Percentiles rank a stretch among this genome's conserved stretches.
These are phyloP conservation scores for Nicotiana attenuata DNA, from an alignment of 257 asterid genomes.

Conservation along the genomic window DNA sequence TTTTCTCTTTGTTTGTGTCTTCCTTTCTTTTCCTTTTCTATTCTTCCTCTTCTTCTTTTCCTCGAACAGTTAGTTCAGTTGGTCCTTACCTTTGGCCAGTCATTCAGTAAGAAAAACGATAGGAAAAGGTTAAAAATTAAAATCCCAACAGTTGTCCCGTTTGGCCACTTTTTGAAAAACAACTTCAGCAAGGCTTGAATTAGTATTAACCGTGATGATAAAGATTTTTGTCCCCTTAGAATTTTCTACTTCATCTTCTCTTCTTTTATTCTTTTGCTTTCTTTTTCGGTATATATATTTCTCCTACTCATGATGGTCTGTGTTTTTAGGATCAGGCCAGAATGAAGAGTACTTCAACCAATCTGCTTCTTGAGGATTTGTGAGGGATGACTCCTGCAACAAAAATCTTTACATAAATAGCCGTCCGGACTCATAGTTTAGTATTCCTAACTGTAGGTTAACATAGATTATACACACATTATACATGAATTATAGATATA, in stretches of 20 bases:
- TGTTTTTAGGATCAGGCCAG: constrained; percentile 95
- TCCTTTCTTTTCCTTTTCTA: too few relatives aligned
- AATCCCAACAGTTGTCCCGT: too few relatives aligned
- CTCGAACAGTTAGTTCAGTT: constrained; percentile 44
- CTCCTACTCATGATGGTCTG: constrained; percentile 79
- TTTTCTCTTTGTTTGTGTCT: constrained; percentile 10
- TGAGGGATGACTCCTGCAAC: constrained; percentile 67
- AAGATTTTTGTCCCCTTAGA: neutral
- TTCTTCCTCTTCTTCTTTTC: constrained; percentile 8
- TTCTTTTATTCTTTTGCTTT: neutral
- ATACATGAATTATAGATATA: too few relatives aligned
- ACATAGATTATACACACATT: too few relatives aligned
- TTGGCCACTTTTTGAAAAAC: constrained; percentile 19
- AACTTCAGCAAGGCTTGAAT: constrained; percentile 29
- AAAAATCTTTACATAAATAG: too few relatives aligned
- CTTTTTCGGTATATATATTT: neutral
- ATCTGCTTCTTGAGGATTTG: constrained; percentile 77
- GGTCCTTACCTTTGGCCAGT: constrained; percentile 21
- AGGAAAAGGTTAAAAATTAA: neutral
- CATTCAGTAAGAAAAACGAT: constrained; percentile 13
- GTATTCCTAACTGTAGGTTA: too few relatives aligned
- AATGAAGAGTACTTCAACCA: constrained; percentile 93
- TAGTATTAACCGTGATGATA: constrained; percentile 27
- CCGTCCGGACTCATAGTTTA: too few relatives aligned
- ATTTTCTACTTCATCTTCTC: too few relatives aligned